Evolutionary conservation across 2,329 filamentous ascomycete species (phyloP).

Genomic region (Microcyclospora tardicrescens): DNA sequence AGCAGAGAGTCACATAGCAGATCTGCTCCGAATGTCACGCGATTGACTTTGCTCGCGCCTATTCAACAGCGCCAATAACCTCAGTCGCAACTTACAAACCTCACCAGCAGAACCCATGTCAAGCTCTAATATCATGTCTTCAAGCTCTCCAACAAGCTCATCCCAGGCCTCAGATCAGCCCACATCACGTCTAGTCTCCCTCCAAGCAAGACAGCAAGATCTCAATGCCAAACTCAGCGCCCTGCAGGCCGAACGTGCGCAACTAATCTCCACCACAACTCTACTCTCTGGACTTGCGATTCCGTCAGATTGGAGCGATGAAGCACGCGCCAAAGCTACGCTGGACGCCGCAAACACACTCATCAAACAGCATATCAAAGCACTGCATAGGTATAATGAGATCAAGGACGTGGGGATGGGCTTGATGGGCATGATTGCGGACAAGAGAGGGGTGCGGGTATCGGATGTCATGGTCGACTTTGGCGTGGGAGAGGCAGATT

Average conservation of each 20-base stretch:
- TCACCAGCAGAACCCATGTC: constrained; percentile 7
- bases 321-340: constrained; percentile 17
- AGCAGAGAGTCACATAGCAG: no score
- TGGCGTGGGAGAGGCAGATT: constrained; percentile 32
- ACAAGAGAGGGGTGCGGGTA: constrained; percentile 46
- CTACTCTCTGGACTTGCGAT: constrained; percentile 17
- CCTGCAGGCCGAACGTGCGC: constrained; percentile 31
- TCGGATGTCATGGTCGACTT: constrained; percentile 37
- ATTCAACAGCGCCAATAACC: constrained; percentile 10
- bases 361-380: constrained; percentile 49
- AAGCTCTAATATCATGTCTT: not conserved
- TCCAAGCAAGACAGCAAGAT: constrained; percentile 18
- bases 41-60: constrained; percentile 9
- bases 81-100: not conserved
- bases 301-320: constrained; percentile 12
- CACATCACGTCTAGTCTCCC: constrained; percentile 10
- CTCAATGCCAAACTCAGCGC: constrained; percentile 37
- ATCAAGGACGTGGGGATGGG: constrained; percentile 56
- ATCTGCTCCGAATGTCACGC: no score
- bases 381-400: constrained; percentile 58
- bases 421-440: constrained; percentile 54
- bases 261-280: constrained; percentile 19
- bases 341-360: constrained; percentile 36
- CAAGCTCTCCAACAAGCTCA: not conserved
- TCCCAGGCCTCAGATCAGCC: not conserved